phyloP scores from a whole-genome alignment of 2,329 filamentous ascomycete species.

The Pseudocercospora vitis region DNA sequence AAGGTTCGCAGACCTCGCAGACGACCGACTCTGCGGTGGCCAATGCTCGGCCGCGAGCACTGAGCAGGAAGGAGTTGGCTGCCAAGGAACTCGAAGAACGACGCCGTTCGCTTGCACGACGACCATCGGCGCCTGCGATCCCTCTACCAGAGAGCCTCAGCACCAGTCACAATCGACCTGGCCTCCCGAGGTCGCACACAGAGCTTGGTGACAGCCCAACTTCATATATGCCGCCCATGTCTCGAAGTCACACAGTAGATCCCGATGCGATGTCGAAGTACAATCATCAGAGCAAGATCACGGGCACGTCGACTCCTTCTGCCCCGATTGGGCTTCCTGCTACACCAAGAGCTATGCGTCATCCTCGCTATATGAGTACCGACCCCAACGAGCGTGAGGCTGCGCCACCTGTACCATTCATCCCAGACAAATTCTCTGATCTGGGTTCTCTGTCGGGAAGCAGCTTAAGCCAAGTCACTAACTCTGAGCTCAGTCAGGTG shows the following conservation, averaged over 20 bases:
- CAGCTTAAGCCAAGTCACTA: constrained; percentile 31
- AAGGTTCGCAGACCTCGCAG: constrained; percentile 18
- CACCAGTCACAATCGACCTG: constrained; percentile 36
- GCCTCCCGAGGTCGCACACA: constrained; percentile 40
- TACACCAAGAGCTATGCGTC: constrained; percentile 86
- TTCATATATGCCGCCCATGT: constrained; percentile 41
- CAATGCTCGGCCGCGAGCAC: constrained; percentile 26
- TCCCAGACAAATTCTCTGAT: constrained; percentile 52
- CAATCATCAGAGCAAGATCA: constrained; percentile 29
- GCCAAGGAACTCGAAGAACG: constrained; percentile 87
- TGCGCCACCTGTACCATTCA: constrained; percentile 56
- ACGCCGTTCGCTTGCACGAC: constrained; percentile 76
- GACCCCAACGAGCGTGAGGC: constrained; percentile 53
- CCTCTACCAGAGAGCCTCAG: constrained; percentile 65
- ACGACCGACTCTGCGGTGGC: constrained; percentile 11
- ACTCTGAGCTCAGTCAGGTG: constrained; percentile 33
- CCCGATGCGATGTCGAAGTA: constrained; percentile 50
- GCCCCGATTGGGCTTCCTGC: constrained; percentile 76
- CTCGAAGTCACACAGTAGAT: constrained; percentile 66
- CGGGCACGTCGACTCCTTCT: constrained; percentile 51
- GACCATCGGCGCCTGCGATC: constrained; percentile 77
- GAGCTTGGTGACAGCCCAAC: constrained; percentile 49
- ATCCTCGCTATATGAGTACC: constrained; percentile 66
- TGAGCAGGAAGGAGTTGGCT: constrained; percentile 47
- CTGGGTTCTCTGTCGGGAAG: constrained; percentile 29